Conservation (phyloP, 2,329 filamentous ascomycete genomes). For the Aspergillus novofumigatus region DNA sequence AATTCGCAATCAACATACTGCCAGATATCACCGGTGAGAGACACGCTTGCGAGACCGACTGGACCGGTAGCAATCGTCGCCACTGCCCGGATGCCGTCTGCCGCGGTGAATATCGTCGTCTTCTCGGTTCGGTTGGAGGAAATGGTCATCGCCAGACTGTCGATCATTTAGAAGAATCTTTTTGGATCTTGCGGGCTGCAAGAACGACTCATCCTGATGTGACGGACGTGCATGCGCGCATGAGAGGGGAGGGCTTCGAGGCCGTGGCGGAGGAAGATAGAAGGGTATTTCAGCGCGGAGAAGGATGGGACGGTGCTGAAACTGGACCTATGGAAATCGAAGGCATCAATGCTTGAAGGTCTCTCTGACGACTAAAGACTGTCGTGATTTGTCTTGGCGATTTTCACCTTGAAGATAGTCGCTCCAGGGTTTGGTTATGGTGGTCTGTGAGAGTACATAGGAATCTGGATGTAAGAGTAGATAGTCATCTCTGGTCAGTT, state of each 20-base stretch:
- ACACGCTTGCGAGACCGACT: conserved; percentile 33
- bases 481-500: neutral
- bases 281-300: conserved; percentile 27
- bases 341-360: conserved; percentile 13
- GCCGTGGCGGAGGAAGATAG: conserved; percentile 22
- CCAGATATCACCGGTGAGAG: conserved; percentile 13
- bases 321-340: conserved; percentile 32
- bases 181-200: conserved; percentile 30
- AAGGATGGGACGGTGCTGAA: conserved; percentile 31
- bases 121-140: conserved; percentile 15
- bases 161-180: conserved; percentile 21
- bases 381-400: neutral
- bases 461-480: neutral
- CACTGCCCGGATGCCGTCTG: conserved; percentile 25
- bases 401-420: neutral
- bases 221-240: conserved; percentile 18
- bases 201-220: conserved; percentile 28
- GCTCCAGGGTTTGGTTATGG: neutral
- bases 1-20: conserved; percentile 19
- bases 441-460: neutral
- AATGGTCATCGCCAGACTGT: conserved; percentile 15
- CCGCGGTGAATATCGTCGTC: conserved; percentile 16
- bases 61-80: conserved; percentile 23
- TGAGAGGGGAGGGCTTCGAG: conserved; percentile 25
- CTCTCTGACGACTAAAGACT: neutral